phyloP scores from a whole-genome alignment of 2,329 filamentous ascomycete species.

The Penicillium paneum region DNA sequence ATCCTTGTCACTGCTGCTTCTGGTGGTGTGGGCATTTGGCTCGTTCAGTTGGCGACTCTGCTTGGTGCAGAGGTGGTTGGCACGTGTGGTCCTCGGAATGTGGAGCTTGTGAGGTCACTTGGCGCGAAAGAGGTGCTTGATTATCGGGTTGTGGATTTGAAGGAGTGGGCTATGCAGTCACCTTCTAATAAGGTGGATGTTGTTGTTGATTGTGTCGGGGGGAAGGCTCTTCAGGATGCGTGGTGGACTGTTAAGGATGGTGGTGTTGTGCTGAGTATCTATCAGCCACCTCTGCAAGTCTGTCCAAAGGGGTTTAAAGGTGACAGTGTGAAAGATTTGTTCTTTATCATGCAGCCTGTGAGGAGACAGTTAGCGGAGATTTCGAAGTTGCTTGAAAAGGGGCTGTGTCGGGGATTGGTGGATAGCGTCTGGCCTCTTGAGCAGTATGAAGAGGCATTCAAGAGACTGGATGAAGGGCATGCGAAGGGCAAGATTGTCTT shows the following conservation, averaged over 20 bases:
- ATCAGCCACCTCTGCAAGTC: constrained; percentile 33
- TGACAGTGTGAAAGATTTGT: constrained; percentile 34
- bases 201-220: constrained; percentile 47
- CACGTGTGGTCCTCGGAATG: constrained; percentile 39
- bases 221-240: constrained; percentile 40
- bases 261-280: constrained; percentile 42
- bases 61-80: constrained; percentile 40
- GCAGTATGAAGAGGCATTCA: constrained; percentile 41
- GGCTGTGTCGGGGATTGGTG: constrained; percentile 35
- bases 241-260: constrained; percentile 43
- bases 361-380: constrained; percentile 39
- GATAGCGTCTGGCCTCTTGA: constrained; percentile 45
- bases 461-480: constrained; percentile 40
- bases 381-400: constrained; percentile 40
- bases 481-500: constrained; percentile 46
- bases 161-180: constrained; percentile 12
- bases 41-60: constrained; percentile 33
- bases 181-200: constrained; percentile 39
- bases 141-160: constrained; percentile 28
- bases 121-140: constrained; percentile 45
- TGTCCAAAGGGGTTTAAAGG: constrained; percentile 27
- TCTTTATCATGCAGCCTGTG: constrained; percentile 44
- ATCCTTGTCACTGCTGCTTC: constrained; percentile 47
- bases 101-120: constrained; percentile 39
- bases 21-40: constrained; percentile 47